phyloP scores from a whole-genome alignment of 2,329 filamentous ascomycete species.

The Pseudogymnoascus pannorum region DNA sequence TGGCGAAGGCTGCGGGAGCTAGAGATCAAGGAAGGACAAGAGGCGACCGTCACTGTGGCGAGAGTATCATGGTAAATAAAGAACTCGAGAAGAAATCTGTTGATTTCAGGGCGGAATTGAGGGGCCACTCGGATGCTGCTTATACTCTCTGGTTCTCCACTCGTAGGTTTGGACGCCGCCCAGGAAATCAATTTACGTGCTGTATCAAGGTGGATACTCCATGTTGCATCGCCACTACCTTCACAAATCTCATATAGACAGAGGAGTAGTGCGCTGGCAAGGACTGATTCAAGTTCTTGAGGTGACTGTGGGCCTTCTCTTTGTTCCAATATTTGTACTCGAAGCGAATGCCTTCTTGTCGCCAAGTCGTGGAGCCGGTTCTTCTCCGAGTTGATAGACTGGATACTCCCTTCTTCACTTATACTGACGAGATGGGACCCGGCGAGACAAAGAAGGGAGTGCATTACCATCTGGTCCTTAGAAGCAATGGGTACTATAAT shows the following conservation, averaged over 20 bases:
- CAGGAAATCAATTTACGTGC: conserved; percentile 15
- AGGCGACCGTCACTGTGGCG: conserved; percentile 16
- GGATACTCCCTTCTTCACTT: background rate
- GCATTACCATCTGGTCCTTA: conserved; percentile 16
- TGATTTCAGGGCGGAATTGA: conserved; percentile 12
- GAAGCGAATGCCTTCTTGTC: conserved; percentile 11
- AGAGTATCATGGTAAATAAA: conserved; percentile 20
- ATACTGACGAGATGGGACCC: conserved; percentile 17
- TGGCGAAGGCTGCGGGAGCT: conserved; percentile 10
- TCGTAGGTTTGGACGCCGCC: no score
- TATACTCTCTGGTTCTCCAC: background rate
- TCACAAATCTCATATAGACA: conserved; percentile 20
- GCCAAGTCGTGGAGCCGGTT: conserved; percentile 15
- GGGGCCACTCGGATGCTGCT: conserved; percentile 1
- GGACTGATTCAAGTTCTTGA: conserved; percentile 3
- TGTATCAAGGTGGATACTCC: conserved; percentile 14
- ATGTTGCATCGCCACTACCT: conserved; percentile 15
- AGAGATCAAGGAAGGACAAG: background rate
- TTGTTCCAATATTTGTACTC: conserved; percentile 9
- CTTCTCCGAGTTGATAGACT: conserved; percentile 12
- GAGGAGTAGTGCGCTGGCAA: conserved; percentile 18
- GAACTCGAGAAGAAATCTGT: conserved; percentile 21
- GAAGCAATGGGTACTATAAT: conserved; percentile 19
- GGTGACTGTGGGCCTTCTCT: background rate
- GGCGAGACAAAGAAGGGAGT: conserved; percentile 17